Base-by-base conservation (phyloP, 139 green algal genomes). In the Spirogloea muscicola region DNA sequence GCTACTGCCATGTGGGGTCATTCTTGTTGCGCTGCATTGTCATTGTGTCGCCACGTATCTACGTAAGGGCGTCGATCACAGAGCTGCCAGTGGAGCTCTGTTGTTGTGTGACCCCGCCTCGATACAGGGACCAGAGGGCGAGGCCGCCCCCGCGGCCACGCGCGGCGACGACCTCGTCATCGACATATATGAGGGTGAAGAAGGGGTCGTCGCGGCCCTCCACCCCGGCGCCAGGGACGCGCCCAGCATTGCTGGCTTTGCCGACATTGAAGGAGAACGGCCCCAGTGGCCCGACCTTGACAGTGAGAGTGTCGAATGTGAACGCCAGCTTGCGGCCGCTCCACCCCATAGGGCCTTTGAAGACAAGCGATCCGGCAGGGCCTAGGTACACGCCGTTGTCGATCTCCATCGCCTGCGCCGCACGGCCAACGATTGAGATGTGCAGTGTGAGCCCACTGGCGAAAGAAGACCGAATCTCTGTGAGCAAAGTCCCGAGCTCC, bases 381-480 rank as follows among this genome's bases (percentile, higher is more conserved):
- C 79, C 72, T 21, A 81, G 40, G 58, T 78, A 84, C 25, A 84
- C 51, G 29, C 79, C 71, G 72, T 84, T 84, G 27, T 77, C 60
- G 6, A 84, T 78, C 21, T 62, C 62, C 6, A 31, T 51, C 5
- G 57, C 41, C 51, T 74, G 41, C 18, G 59, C 76, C 76, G n/a
- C n/a, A n/a, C n/a, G n/a, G n/a, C n/a, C n/a, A n/a, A n/a, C n/a
- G n/a, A n/a, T n/a, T n/a, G n/a, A n/a, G n/a, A n/a, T n/a, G n/a
- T n/a, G n/a, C n/a, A n/a, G n/a, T n/a, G n/a, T n/a, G n/a, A n/a
- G n/a, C n/a, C n/a, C n/a, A n/a, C n/a, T n/a, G n/a, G n/a, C n/a
- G n/a, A n/a, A n/a, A n/a, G n/a, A n/a, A n/a, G n/a, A n/a, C n/a
- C n/a, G n/a, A n/a, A n/a, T n/a, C n/a, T n/a, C n/a, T n/a, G n/a